phyloP scores from a whole-genome alignment of 2,329 filamentous ascomycete genomes.

The Nannizziopsis barbatae region DNA sequence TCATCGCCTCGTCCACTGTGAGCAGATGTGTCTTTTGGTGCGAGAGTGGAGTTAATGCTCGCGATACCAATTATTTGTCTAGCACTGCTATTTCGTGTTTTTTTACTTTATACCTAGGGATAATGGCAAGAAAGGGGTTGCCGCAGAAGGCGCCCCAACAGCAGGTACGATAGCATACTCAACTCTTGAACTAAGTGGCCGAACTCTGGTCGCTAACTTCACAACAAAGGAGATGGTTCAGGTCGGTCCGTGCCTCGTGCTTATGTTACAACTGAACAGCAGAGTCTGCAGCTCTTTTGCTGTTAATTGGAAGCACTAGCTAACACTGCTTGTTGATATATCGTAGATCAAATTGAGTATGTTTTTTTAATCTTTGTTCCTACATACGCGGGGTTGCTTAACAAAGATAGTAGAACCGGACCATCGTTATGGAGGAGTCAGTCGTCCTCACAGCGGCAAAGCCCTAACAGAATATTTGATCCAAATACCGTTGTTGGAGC shows the following conservation, averaged over 20 bases:
- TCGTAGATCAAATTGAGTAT: conserved; percentile 30
- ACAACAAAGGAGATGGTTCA: conserved; percentile 88
- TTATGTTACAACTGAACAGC: conserved; percentile 6
- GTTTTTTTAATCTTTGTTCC: conserved; percentile 18
- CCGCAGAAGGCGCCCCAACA: conserved; percentile 9
- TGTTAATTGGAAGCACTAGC: background rate
- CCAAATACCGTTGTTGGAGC: conserved; percentile 75
- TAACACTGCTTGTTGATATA: background rate
- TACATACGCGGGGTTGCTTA: background rate
- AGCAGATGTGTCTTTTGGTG: background rate
- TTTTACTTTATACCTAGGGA: background rate
- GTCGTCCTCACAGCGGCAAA: conserved; percentile 41
- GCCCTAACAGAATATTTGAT: conserved; percentile 48
- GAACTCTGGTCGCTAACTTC: conserved; percentile 5
- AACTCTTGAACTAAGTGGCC: background rate
- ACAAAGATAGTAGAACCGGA: conserved; percentile 50
- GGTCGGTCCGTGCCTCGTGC: conserved; percentile 65
- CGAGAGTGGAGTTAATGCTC: background rate
- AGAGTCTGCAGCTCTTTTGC: background rate
- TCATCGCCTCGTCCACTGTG: background rate
- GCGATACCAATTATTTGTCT: background rate
- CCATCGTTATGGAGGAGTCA: conserved; percentile 77
- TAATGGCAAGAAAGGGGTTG: conserved; percentile 34
- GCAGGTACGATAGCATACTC: conserved; percentile 11
- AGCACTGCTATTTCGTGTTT: background rate